phyloP scores from a whole-genome alignment of 768 basidiomycete species.

The Amanita rubescens region DNA sequence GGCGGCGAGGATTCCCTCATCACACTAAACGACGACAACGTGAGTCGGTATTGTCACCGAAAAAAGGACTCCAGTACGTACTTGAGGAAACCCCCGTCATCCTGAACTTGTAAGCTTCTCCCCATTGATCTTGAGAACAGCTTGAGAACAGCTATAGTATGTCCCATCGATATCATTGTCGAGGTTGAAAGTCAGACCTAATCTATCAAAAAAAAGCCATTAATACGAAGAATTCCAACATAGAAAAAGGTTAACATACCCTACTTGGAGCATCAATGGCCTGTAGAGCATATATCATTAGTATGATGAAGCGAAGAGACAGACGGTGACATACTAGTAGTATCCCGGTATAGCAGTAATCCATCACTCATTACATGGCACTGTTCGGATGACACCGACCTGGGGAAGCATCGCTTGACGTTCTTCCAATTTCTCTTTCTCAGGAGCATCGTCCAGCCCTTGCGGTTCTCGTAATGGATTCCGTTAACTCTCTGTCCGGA shows the following conservation, averaged over 20 bases:
- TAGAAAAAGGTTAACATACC: conserved; percentile 45
- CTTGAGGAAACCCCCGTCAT: conserved; percentile 97
- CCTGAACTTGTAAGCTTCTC: conserved; percentile 91
- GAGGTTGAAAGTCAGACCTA: conserved; percentile 42
- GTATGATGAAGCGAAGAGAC: background rate
- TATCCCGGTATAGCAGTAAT: conserved; percentile 95
- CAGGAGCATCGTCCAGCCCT: conserved; percentile 70
- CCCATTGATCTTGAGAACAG: conserved; percentile 98
- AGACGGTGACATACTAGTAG: conserved; percentile 57
- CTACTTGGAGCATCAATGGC: conserved; percentile 99
- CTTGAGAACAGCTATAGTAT: conserved; percentile 73
- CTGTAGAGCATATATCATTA: conserved; percentile 28
- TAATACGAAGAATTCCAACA: conserved; percentile 7
- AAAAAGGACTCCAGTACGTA: conserved; percentile 27
- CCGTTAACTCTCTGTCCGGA: conserved; percentile 52
- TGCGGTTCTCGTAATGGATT: conserved; percentile 51
- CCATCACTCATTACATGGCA: conserved; percentile 93
- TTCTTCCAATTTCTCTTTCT: conserved; percentile 81
- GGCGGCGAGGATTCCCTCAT: conserved; percentile 92
- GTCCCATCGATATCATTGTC: background rate
- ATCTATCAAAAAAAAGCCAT: conserved; percentile 28
- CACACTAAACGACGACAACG: conserved; percentile 43
- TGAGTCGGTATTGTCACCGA: conserved; percentile 1
- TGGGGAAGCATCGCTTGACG: too few relatives aligned
- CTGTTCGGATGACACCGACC: too few relatives aligned